Evolutionary conservation across 2,329 filamentous ascomycete species (phyloP).

Genomic region (Elsinoe ampelina): DNA sequence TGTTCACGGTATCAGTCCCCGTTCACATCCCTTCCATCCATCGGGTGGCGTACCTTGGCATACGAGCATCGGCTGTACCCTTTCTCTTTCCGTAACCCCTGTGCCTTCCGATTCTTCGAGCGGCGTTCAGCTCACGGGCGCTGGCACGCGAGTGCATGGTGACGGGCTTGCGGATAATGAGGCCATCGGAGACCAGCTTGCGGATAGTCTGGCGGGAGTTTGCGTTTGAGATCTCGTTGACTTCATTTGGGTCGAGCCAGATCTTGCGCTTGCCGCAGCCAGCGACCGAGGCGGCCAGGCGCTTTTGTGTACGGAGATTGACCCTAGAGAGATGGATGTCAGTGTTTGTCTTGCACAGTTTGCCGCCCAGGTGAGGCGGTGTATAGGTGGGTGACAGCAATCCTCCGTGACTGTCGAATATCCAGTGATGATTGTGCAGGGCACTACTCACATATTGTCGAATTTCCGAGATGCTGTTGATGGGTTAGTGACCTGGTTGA

Average conservation of each 20-base stretch:
- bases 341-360: constrained; percentile 1
- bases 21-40: constrained; percentile 9
- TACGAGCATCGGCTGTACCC: constrained; percentile 99
- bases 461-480: constrained; percentile 15
- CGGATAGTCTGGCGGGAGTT: constrained; percentile 99
- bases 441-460: constrained; percentile 13
- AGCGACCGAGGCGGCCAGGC: constrained; percentile 96
- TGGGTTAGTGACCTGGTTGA: constrained; percentile 14
- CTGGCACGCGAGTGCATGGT: constrained; percentile 99
- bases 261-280: constrained; percentile 99
- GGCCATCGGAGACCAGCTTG: constrained; percentile 98
- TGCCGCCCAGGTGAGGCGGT: constrained; percentile 2
- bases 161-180: constrained; percentile 99
- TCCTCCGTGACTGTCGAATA: background rate
- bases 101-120: constrained; percentile 92
- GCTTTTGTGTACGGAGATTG: constrained; percentile 99
- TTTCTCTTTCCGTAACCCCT: constrained; percentile 99
- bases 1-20: constrained; percentile 37
- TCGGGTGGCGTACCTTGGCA: constrained; percentile 69
- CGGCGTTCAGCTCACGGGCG: constrained; percentile 88
- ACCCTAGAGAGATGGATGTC: constrained; percentile 54
- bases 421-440: background rate
- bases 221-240: constrained; percentile 99
- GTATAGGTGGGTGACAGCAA: background rate
- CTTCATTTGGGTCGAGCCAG: constrained; percentile 99